Conservation (phyloP, 176 grass and related monocot species). For the Avena insularis region DNA sequence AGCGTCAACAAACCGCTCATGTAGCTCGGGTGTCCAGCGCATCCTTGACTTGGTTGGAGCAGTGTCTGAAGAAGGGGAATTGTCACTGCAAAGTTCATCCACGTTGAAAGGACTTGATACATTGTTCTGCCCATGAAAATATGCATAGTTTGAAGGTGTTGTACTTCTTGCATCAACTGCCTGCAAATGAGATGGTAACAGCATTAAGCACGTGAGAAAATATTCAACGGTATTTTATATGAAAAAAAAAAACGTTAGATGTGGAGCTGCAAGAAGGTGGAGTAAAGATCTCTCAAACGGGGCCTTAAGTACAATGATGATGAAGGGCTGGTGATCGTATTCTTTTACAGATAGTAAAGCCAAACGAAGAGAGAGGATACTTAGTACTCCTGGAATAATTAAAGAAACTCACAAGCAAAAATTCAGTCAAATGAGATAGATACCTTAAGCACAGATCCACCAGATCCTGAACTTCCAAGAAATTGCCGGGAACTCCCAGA, state of each 20-base stretch:
- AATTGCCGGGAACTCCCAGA: constrained; percentile 35
- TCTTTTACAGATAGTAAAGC: constrained; percentile 20
- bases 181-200: constrained; percentile 42
- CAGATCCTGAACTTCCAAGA: constrained; percentile 38
- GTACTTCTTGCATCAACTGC: constrained; percentile 34
- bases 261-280: constrained; percentile 1
- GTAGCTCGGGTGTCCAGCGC: constrained; percentile 85
- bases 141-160: constrained; percentile 27
- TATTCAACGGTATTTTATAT: background rate
- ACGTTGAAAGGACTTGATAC: constrained; percentile 43
- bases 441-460: constrained; percentile 52
- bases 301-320: background rate
- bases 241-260: constrained; percentile 12
- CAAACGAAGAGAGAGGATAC: constrained; percentile 3
- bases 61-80: constrained; percentile 46
- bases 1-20: constrained; percentile 76
- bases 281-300: background rate
- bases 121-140: constrained; percentile 38
- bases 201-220: constrained; percentile 20
- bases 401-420: background rate
- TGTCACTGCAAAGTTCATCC: constrained; percentile 45
- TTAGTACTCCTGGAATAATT: background rate
- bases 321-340: constrained; percentile 7
- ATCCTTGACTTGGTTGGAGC: constrained; percentile 62
- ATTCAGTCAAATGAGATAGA: constrained; percentile 29